Conservation (phyloP, 805 yeast genomes). For the Kazachstania psychrophila region DNA sequence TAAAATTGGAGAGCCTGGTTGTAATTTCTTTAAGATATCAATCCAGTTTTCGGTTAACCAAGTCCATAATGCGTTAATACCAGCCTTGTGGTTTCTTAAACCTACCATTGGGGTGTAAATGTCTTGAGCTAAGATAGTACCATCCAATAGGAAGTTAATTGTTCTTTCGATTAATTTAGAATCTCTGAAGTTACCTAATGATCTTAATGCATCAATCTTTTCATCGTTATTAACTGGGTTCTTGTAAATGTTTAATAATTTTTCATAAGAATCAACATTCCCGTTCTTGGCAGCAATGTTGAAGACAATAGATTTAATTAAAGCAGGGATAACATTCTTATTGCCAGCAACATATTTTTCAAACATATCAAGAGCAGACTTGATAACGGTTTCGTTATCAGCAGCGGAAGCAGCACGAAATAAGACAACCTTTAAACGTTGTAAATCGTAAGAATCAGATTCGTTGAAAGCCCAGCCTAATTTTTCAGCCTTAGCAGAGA, state of each 20-base stretch:
- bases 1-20: slow-evolving; percentile 73
- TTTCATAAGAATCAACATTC: slow-evolving; percentile 50
- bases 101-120: slow-evolving; percentile 69
- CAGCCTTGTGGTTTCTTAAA: slow-evolving; percentile 50
- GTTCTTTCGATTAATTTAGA: slow-evolving; percentile 46
- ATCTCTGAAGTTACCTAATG: slow-evolving; percentile 55
- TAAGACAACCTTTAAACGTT: slow-evolving; percentile 57
- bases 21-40: slow-evolving; percentile 50
- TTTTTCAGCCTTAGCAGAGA: slow-evolving; percentile 41
- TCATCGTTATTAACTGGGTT: slow-evolving; percentile 54
- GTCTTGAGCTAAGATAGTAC: slow-evolving; percentile 58
- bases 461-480: slow-evolving; percentile 57
- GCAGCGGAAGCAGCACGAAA: slow-evolving; percentile 50
- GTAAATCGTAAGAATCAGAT: slow-evolving; percentile 47
- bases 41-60: slow-evolving; percentile 74
- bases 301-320: slow-evolving; percentile 58
- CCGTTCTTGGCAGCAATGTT: slow-evolving; percentile 55
- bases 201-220: slow-evolving; percentile 55
- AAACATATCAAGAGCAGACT: slow-evolving; percentile 42
- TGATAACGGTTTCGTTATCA: slow-evolving; percentile 39
- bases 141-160: slow-evolving; percentile 46
- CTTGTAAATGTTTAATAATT: slow-evolving; percentile 48
- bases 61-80: slow-evolving; percentile 61
- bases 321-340: slow-evolving; percentile 59
- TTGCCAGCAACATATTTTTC: slow-evolving; percentile 50